A percentile compares a stretch with the other conserved stretches of the same genome.
phyloP scores from a whole-genome alignment of 2,329 filamentous ascomycete species.

The Ceratocystis colombiana region DNA sequence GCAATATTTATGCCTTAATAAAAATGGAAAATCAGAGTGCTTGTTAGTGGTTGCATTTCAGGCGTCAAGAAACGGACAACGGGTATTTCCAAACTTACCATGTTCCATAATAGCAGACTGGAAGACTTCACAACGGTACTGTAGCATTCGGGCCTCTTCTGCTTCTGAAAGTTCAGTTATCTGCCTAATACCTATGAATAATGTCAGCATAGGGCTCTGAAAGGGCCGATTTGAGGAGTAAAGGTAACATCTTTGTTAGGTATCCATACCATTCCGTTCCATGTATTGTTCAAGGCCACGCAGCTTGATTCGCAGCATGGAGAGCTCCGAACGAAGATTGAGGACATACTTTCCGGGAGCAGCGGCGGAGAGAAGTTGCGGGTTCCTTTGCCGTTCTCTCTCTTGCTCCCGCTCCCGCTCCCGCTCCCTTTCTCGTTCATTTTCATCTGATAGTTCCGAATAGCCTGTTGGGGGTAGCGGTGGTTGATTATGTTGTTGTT shows the following conservation, averaged over 20 bases:
- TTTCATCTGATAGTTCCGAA: neutral
- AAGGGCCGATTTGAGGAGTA: conserved; percentile 19
- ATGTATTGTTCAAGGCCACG: conserved; percentile 41
- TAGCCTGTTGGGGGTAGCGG: neutral
- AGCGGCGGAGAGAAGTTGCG: neutral
- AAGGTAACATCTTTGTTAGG: conserved; percentile 30
- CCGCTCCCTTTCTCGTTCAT: conserved; percentile 35
- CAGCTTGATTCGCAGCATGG: conserved; percentile 48
- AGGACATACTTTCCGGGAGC: conserved; percentile 27
- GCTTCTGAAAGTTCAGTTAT: conserved; percentile 43
- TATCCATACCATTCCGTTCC: conserved; percentile 40
- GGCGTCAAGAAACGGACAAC: neutral
- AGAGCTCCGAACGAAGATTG: conserved; percentile 36
- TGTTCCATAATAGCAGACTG: conserved; percentile 43
- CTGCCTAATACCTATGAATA: conserved; percentile 21
- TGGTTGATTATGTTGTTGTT: neutral
- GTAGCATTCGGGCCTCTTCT: conserved; percentile 47
- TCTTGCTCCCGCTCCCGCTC: conserved; percentile 33
- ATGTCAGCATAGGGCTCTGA: conserved; percentile 1
- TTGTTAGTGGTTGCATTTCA: conserved; percentile 8
- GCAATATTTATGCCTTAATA: conserved; percentile 37
- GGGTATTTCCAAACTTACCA: conserved; percentile 33
- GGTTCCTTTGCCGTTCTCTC: conserved; percentile 37
- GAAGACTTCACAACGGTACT: conserved; percentile 51
- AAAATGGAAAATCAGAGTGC: neutral